These are phyloP conservation scores for Bacidia gigantensis DNA, from an alignment of 495 filamentous ascomycete species.

Conservation along the genomic window DNA sequence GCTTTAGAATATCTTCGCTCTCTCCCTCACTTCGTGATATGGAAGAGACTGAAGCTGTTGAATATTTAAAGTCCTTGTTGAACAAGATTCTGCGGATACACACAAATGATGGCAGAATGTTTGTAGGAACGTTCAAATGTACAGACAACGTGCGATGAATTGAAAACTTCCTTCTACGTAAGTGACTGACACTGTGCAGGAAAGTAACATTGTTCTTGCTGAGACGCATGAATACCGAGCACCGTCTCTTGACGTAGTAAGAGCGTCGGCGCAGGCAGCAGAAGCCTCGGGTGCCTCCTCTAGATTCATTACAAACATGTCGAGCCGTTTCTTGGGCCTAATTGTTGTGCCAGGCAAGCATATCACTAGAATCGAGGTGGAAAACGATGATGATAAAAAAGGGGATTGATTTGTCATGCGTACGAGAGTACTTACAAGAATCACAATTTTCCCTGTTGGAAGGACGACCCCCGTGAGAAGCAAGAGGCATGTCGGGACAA, in stretches of 20 bases:
- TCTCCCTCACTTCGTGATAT: constrained; percentile 17
- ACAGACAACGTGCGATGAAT: constrained; percentile 60
- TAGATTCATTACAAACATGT: constrained; percentile 54
- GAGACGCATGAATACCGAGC: constrained; percentile 78
- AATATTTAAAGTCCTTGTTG: constrained; percentile 35
- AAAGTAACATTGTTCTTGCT: constrained; percentile 73
- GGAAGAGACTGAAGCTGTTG: constrained; percentile 28
- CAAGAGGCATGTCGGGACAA: too few relatives aligned
- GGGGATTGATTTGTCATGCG: too few relatives aligned
- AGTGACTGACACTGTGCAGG: constrained; percentile 32
- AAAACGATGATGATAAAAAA: constrained; percentile 40
- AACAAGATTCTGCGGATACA: constrained; percentile 55
- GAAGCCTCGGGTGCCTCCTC: constrained; percentile 17
- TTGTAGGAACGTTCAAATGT: constrained; percentile 83
- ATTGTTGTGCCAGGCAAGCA: constrained; percentile 80
- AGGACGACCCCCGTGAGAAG: too few relatives aligned
- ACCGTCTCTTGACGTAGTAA: constrained; percentile 31
- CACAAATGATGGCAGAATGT: constrained; percentile 74
- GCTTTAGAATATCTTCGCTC: background rate
- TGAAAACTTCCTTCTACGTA: background rate
- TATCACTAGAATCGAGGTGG: constrained; percentile 77
- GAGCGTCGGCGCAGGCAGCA: constrained; percentile 23
- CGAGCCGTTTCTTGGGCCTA: constrained; percentile 71
- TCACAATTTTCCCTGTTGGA: too few relatives aligned
- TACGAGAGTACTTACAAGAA: too few relatives aligned